phyloP scores from a whole-genome alignment of 805 yeast genomes.

The Isabelozyma rhagii region DNA sequence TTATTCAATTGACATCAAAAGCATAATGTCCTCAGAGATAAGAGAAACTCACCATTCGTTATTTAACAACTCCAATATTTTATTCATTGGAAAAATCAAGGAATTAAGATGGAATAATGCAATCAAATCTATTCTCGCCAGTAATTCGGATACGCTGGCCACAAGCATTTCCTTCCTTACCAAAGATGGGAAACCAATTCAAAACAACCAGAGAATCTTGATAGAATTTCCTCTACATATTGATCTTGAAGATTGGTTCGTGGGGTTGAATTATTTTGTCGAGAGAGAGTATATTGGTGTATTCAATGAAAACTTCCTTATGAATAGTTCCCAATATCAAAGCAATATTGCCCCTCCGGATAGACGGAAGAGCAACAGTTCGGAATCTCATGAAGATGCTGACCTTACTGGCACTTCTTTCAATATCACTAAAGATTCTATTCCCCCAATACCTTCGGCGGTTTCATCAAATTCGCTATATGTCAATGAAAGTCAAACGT shows the following conservation, averaged over 20 bases:
- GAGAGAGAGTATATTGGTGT: conserved; percentile 51
- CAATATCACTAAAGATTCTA: neutral
- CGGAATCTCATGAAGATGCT: neutral
- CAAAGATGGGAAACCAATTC: conserved; percentile 30
- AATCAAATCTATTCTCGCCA: conserved; percentile 26
- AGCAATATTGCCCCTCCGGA: conserved; percentile 1
- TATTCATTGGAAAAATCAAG: conserved; percentile 56
- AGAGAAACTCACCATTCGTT: conserved; percentile 62
- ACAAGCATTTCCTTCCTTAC: conserved; percentile 20
- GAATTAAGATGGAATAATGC: conserved; percentile 48
- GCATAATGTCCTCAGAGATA: conserved; percentile 57
- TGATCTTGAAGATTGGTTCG: conserved; percentile 76
- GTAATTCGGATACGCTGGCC: conserved; percentile 1
- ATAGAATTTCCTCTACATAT: conserved; percentile 64
- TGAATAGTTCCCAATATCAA: neutral
- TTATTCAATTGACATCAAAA: conserved; percentile 55
- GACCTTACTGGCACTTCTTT: neutral
- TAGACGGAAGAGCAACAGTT: neutral
- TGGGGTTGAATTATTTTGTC: conserved; percentile 62
- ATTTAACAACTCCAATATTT: conserved; percentile 53
- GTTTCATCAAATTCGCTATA: neutral
- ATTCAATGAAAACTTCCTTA: conserved; percentile 5
- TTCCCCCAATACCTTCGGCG: neutral
- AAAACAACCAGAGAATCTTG: conserved; percentile 42
- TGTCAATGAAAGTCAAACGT: neutral